Base-by-base conservation (phyloP, 2,329 filamentous ascomycete species). In the Colletotrichum camelliae region DNA sequence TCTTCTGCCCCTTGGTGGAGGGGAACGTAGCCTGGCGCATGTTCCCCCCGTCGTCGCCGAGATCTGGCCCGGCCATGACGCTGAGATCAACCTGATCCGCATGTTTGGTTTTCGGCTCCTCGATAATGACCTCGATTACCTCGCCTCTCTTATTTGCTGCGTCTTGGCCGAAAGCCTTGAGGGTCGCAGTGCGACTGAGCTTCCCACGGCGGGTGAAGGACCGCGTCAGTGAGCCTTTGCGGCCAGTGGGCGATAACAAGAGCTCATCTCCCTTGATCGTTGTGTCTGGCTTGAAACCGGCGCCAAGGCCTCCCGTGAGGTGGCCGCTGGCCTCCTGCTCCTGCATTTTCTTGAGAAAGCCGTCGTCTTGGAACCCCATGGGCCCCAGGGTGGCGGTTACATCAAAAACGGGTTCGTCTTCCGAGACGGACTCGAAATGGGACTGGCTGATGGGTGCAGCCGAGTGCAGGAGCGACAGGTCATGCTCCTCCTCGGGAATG, bases 111-210 rank as follows among this genome's bases (percentile, higher is more conserved):
- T 77, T 52, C 9, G 52, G 68, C 24, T 82, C 79, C 29, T 89
- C 88, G 31, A 91, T 83, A 61, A 93, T 88, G 4, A 93, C 89
- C 79, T 92, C 88, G 74, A 93, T 90, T 3, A 92, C 88, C 77
- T 91, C 86, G 18, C 90, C 91, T n/a, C 88, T 85, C 73, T 88
- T 88, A 79, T 93, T 91, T 1, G 91, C 91, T 79, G 92, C 90
- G 13, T 84, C 86, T 81, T 93, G 91, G 0, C 88, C 91, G 21
- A 90, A 83, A 24, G 87, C 84, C 71, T 85, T 87, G 70, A 92
- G 83, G 0, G 87, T 89, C 66, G 87, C 82, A 12, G 80, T 78
- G 52, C 86, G 84, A 6, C 77, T 80, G 12, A 83, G 39, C 8
- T 65, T 68, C 24, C 80, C 79, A 21, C 82, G 81, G 35, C 84